phyloP scores from a whole-genome alignment of 2,329 filamentous ascomycete species.

The Pyrenophora graminea region DNA sequence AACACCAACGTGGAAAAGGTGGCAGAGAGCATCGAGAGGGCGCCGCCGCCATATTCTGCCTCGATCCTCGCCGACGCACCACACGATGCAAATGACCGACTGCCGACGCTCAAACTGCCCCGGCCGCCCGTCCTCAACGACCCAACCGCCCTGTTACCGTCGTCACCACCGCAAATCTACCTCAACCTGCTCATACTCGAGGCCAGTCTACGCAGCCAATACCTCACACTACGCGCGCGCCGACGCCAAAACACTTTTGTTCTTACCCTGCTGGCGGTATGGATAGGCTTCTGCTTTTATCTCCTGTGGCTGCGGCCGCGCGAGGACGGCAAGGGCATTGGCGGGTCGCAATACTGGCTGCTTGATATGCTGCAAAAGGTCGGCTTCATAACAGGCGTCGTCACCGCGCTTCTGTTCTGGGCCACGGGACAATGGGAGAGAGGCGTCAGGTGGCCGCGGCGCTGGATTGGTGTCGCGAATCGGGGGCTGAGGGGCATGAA shows the following conservation, averaged over 20 bases:
- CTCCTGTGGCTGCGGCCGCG: conserved; percentile 93
- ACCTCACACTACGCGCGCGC: conserved; percentile 84
- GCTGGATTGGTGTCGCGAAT: conserved; percentile 89
- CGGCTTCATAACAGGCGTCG: conserved; percentile 85
- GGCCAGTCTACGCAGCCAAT: conserved; percentile 88
- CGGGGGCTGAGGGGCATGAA: conserved; percentile 90
- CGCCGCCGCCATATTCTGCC: conserved; percentile 21
- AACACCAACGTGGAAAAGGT: conserved; percentile 49
- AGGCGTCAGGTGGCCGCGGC: conserved; percentile 88
- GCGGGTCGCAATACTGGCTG: conserved; percentile 95
- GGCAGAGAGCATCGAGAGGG: conserved; percentile 10
- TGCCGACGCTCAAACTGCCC: conserved; percentile 44
- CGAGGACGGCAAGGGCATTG: conserved; percentile 88
- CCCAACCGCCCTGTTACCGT: conserved; percentile 80
- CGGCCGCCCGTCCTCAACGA: conserved; percentile 57
- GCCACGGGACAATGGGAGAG: conserved; percentile 96
- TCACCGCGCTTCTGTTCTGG: conserved; percentile 87
- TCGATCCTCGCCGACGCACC: conserved; percentile 18
- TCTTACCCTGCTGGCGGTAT: conserved; percentile 74
- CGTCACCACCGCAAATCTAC: conserved; percentile 93
- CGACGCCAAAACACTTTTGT: conserved; percentile 94
- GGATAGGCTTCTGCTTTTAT: conserved; percentile 86
- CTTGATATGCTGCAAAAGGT: conserved; percentile 89
- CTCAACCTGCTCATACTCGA: conserved; percentile 97
- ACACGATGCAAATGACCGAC: conserved; percentile 47